Percentiles rank a stretch among this genome's conserved stretches.
Conservation (phyloP, 208 protist genomes). For the Trypanosoma rangeli region DNA sequence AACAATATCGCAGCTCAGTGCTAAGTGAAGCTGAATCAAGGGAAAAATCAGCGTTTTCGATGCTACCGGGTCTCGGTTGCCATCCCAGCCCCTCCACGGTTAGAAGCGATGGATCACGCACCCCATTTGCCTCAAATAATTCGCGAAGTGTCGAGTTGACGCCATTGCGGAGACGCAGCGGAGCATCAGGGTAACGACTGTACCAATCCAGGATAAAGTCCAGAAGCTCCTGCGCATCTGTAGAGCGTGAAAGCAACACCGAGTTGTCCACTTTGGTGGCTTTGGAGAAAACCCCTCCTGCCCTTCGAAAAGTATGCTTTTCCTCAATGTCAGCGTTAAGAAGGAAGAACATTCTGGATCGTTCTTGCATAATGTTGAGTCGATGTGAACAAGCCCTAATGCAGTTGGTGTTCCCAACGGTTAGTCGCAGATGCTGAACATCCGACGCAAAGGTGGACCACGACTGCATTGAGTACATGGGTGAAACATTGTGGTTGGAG, state of each 20-base stretch:
- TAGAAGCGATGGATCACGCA: slow-evolving; percentile 55
- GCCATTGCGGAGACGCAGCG: slow-evolving; percentile 55
- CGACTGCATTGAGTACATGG: slow-evolving; percentile 35
- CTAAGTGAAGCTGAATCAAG: slow-evolving; percentile 43
- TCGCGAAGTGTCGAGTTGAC: slow-evolving; percentile 72
- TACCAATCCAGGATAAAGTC: slow-evolving; percentile 79
- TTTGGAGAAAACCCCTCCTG: slow-evolving; percentile 82
- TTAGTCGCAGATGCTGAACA: slow-evolving; percentile 71
- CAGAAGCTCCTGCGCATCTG: slow-evolving; percentile 80
- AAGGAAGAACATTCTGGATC: slow-evolving; percentile 90
- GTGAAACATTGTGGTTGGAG: slow-evolving; percentile 42
- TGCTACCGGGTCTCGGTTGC: slow-evolving; percentile 42
- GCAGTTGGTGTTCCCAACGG: slow-evolving; percentile 69
- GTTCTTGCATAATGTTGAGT: slow-evolving; percentile 91
- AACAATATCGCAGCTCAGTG: slow-evolving; percentile 82
- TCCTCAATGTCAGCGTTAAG: slow-evolving; percentile 90
- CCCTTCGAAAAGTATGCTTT: slow-evolving; percentile 69
- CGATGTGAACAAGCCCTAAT: slow-evolving; percentile 82
- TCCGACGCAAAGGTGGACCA: slow-evolving; percentile 76
- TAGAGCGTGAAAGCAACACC: slow-evolving; percentile 61
- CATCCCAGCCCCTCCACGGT: slow-evolving; percentile 87
- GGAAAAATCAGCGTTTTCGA: slow-evolving; percentile 33
- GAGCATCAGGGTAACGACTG: slow-evolving; percentile 49
- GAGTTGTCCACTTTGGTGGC: slow-evolving; percentile 86
- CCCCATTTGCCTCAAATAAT: slow-evolving; percentile 58